These are phyloP conservation scores for Lepidium africanum DNA, from an alignment of 345 rosid genomes.

Conservation along the genomic window DNA sequence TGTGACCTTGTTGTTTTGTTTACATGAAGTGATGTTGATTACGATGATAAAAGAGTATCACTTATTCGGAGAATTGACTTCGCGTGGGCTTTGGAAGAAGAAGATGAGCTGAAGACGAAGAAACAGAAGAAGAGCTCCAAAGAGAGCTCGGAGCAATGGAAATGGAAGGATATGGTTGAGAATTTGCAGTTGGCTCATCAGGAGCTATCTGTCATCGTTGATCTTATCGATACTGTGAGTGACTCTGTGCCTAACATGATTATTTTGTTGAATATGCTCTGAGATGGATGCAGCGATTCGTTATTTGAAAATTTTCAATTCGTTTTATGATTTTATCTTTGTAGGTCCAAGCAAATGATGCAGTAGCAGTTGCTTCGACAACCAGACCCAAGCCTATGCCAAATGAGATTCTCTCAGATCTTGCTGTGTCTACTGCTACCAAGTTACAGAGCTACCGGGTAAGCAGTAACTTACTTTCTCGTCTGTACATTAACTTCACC, in stretches of 20 bases:
- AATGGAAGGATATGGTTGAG: conserved; percentile 89
- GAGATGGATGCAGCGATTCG: neutral
- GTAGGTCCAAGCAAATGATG: conserved; percentile 87
- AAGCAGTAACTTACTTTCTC: conserved; percentile 14
- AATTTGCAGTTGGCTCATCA: conserved; percentile 86
- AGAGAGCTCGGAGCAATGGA: conserved; percentile 53
- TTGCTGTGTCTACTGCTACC: conserved; percentile 81
- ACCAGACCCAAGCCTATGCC: conserved; percentile 74
- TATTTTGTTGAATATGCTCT: neutral
- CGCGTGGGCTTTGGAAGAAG: conserved; percentile 86
- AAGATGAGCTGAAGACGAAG: conserved; percentile 50
- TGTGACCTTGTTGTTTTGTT: neutral
- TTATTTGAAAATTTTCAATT: neutral
- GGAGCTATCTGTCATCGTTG: conserved; percentile 80
- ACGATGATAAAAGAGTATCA: conserved; percentile 78
- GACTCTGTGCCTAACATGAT: conserved; percentile 1
- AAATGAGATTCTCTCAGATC: conserved; percentile 67
- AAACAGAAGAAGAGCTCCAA: conserved; percentile 57
- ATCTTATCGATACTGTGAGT: conserved; percentile 85
- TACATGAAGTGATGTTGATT: conserved; percentile 49
- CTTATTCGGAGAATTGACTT: conserved; percentile 73
- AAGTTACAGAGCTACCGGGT: conserved; percentile 88
- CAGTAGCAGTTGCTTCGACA: conserved; percentile 76
- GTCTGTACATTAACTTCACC: neutral
- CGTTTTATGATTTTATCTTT: neutral